Conservation (phyloP, 768 basidiomycete genomes). For the Auricularia sp. region DNA sequence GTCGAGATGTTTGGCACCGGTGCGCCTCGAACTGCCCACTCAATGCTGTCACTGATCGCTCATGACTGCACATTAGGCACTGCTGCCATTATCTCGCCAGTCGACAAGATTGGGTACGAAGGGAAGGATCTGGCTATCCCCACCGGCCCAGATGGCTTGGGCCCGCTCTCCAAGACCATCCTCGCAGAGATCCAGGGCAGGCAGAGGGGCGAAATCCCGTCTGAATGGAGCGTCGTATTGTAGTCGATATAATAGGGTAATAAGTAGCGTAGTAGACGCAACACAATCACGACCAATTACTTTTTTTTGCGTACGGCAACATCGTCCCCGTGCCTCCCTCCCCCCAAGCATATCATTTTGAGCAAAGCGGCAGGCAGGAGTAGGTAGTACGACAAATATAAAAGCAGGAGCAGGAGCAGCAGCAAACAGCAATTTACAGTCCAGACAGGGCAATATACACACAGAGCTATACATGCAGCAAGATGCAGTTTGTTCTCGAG, state of each 20-base stretch:
- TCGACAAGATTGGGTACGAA: slow-evolving; percentile 47
- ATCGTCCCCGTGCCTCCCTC: background rate
- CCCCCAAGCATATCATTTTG: background rate
- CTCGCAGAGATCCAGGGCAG: slow-evolving; percentile 44
- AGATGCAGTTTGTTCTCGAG: background rate
- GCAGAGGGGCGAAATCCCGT: slow-evolving; percentile 66
- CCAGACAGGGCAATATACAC: background rate
- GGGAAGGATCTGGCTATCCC: slow-evolving; percentile 45
- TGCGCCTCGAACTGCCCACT: background rate
- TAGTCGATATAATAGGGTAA: too few relatives aligned
- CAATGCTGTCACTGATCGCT: background rate
- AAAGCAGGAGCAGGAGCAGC: background rate
- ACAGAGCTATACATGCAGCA: background rate
- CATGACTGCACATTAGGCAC: slow-evolving; percentile 23
- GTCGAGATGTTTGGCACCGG: slow-evolving; percentile 43
- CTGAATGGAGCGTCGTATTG: slow-evolving; percentile 61
- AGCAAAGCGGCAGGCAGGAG: background rate
- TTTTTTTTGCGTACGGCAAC: background rate
- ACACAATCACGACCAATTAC: background rate
- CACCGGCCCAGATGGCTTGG: slow-evolving; percentile 64
- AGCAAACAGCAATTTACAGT: background rate
- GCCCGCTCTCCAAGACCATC: slow-evolving; percentile 44
- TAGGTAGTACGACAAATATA: background rate
- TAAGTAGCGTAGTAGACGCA: background rate
- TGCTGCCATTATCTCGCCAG: slow-evolving; percentile 43